phyloP scores from a whole-genome alignment of 768 basidiomycete species.

The Lentinula aciculospora region DNA sequence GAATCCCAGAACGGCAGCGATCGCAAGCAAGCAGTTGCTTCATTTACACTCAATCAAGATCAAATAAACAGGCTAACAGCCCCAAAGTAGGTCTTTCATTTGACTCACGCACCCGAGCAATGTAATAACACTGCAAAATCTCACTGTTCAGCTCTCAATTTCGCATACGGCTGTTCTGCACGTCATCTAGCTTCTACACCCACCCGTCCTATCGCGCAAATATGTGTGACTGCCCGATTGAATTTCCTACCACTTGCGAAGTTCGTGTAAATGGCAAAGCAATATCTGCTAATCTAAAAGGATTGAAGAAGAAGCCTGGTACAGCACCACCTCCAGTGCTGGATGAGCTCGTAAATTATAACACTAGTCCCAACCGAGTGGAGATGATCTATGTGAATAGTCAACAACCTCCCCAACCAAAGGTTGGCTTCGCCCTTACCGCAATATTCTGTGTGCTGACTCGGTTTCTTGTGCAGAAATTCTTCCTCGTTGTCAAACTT shows the following conservation, averaged over 20 bases:
- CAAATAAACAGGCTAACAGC: conserved; percentile 56
- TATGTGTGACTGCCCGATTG: conserved; percentile 62
- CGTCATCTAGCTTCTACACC: conserved; percentile 71
- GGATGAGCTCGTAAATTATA: conserved; percentile 34
- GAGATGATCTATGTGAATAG: conserved; percentile 92
- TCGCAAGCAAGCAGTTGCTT: conserved; percentile 56
- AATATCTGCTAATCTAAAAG: conserved; percentile 75
- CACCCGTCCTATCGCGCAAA: conserved; percentile 47
- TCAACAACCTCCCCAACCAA: conserved; percentile 66
- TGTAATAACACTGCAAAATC: not conserved
- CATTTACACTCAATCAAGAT: conserved; percentile 63
- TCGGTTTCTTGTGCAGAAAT: conserved; percentile 53
- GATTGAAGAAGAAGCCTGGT: conserved; percentile 92
- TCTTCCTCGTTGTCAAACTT: conserved; percentile 78
- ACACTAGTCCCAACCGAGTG: conserved; percentile 52
- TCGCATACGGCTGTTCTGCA: conserved; percentile 86
- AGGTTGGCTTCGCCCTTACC: conserved; percentile 38
- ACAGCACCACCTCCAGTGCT: conserved; percentile 87
- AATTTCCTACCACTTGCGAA: conserved; percentile 91
- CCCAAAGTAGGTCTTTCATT: conserved; percentile 38
- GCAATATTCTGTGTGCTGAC: not conserved
- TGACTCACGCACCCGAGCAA: not conserved
- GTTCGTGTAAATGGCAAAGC: conserved; percentile 74
- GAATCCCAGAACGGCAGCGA: conserved; percentile 79
- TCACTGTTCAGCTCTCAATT: conserved; percentile 48